A percentile compares a stretch with the other conserved stretches of the same genome.
Conservation (phyloP, 2,329 filamentous ascomycete species). For the Sporothrix schenckii region DNA sequence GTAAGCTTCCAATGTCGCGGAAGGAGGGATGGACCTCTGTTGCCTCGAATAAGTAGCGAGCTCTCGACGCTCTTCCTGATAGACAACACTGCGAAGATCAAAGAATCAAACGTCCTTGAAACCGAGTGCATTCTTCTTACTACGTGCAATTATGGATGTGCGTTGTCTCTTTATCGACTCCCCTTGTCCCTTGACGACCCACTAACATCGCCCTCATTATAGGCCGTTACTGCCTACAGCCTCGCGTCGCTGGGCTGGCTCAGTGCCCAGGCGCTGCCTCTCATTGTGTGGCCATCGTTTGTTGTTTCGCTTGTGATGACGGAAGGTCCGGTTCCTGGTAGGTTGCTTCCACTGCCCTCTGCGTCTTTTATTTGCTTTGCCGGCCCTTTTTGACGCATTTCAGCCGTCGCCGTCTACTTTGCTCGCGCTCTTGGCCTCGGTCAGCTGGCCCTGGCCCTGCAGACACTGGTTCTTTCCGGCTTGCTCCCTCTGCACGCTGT, state of each 20-base stretch:
- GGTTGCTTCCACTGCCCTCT: neutral
- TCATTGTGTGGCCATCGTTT: slow-evolving; percentile 54
- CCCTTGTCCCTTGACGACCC: neutral
- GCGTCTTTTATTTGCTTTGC: too few species aligned
- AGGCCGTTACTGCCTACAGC: slow-evolving; percentile 57
- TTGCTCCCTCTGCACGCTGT: slow-evolving; percentile 61
- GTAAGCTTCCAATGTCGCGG: slow-evolving; percentile 6
- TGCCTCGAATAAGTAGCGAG: slow-evolving; percentile 7
- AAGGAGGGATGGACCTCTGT: neutral
- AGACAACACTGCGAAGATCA: neutral
- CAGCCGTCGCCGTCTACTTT: slow-evolving; percentile 72
- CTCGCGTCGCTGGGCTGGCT: slow-evolving; percentile 58
- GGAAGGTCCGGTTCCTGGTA: slow-evolving; percentile 11
- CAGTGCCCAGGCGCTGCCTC: slow-evolving; percentile 51
- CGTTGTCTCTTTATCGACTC: neutral
- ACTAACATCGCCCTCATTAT: neutral
- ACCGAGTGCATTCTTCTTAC: neutral
- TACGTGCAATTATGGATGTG: slow-evolving; percentile 26
- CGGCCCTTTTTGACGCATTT: neutral
- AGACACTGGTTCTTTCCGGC: slow-evolving; percentile 71
- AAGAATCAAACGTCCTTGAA: too few species aligned
- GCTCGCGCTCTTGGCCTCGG: slow-evolving; percentile 70
- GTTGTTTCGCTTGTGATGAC: slow-evolving; percentile 49
- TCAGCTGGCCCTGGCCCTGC: slow-evolving; percentile 64
- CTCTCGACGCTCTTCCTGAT: neutral